phyloP scores from a whole-genome alignment of 352 stramenopile genomes.

The Globisporangium polare region DNA sequence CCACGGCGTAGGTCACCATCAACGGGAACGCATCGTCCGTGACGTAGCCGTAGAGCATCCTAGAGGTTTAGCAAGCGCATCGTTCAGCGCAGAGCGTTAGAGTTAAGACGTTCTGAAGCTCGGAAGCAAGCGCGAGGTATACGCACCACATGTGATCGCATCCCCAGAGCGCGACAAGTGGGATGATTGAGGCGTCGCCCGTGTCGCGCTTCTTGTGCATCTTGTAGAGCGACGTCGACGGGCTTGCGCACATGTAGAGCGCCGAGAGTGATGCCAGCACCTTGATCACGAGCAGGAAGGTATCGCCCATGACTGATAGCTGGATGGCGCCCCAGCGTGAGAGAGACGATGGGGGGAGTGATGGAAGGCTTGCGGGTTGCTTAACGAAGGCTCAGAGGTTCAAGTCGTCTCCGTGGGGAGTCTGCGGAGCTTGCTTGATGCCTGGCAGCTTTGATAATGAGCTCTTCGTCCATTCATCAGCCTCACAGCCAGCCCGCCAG shows the following conservation, averaged over 20 bases:
- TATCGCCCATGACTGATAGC: constrained; percentile 9
- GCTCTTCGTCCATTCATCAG: background rate
- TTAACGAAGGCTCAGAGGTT: background rate
- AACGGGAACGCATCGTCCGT: constrained; percentile 41
- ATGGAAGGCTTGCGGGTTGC: too few relatives aligned
- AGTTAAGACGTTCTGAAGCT: too few relatives aligned
- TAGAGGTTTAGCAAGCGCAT: constrained; percentile 9
- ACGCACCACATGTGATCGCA: constrained; percentile 69
- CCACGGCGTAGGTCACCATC: constrained; percentile 47
- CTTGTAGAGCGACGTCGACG: constrained; percentile 36
- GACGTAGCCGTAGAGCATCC: constrained; percentile 64
- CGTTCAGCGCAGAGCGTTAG: background rate
- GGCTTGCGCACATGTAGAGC: constrained; percentile 73
- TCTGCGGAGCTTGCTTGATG: background rate
- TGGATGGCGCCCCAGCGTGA: background rate
- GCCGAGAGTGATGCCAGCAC: constrained; percentile 61
- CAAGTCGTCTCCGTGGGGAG: background rate
- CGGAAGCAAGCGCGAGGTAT: constrained; percentile 3
- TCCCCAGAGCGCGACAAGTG: constrained; percentile 60
- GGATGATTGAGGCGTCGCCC: constrained; percentile 38
- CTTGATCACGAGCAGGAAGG: constrained; percentile 48
- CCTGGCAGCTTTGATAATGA: background rate
- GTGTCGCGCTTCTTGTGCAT: constrained; percentile 51
- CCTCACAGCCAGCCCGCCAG: background rate
- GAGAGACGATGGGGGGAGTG: background rate